Percentiles rank a stretch among this genome's conserved stretches.
phyloP scores from a whole-genome alignment of 805 yeast genomes.

The Ogataea ganodermae region DNA sequence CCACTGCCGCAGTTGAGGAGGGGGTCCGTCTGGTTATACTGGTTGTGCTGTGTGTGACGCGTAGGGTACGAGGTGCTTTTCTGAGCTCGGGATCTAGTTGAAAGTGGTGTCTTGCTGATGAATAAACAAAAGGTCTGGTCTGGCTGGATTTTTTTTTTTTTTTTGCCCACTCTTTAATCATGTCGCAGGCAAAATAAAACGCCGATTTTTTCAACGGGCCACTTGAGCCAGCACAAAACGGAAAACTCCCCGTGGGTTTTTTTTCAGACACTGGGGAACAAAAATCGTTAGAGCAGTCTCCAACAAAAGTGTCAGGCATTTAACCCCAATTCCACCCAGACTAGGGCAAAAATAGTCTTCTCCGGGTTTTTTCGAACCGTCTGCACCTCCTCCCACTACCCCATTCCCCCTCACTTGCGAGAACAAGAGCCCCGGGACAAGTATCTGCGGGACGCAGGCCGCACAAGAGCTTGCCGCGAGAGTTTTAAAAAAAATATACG shows the following conservation, averaged over 20 bases:
- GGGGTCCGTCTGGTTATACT: neutral
- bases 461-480: neutral
- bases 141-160: neutral
- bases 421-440: conserved; percentile 6
- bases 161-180: conserved; percentile 4
- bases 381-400: neutral
- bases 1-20: conserved; percentile 1
- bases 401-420: conserved; percentile 8
- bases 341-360: no score
- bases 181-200: conserved; percentile 3
- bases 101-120: no score
- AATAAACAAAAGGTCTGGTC: neutral
- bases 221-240: no score
- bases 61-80: neutral
- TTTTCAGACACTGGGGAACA: no score
- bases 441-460: neutral
- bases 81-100: neutral
- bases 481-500: conserved; percentile 27
- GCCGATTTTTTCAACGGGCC: no score
- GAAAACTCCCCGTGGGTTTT: no score
- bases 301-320: no score
- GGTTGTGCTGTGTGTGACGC: neutral
- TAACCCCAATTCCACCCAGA: no score
- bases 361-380: neutral
- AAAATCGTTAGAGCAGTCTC: no score